Evolutionary conservation across 805 yeast species (phyloP).

Genomic region (Wickerhamiella vanderwaltii): DNA sequence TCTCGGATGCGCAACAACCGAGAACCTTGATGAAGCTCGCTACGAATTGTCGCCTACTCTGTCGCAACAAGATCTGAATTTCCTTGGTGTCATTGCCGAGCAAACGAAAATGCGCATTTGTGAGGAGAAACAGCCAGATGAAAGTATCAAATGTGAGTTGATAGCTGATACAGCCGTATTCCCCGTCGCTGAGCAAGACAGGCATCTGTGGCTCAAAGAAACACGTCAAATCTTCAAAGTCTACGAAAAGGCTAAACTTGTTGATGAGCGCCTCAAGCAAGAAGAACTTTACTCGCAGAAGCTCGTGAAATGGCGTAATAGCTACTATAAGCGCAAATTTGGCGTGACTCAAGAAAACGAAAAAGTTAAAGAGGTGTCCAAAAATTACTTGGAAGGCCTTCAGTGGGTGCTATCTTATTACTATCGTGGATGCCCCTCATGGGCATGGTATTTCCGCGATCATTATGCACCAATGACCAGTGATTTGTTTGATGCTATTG

Average conservation of each 20-base stretch:
- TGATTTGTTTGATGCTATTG: slow-evolving; percentile 60
- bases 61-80: slow-evolving; percentile 17
- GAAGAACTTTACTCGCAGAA: slow-evolving; percentile 59
- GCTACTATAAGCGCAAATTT: slow-evolving; percentile 75
- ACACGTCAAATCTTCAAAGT: slow-evolving; percentile 28
- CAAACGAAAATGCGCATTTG: slow-evolving; percentile 22
- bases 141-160: slow-evolving; percentile 9
- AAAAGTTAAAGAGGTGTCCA: slow-evolving; percentile 50
- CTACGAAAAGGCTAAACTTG: slow-evolving; percentile 26
- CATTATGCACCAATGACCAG: slow-evolving; percentile 97
- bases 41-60: slow-evolving; percentile 19
- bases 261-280: slow-evolving; percentile 32
- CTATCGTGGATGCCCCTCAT: slow-evolving; percentile 95
- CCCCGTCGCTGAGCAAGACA: slow-evolving; percentile 51
- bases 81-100: slow-evolving; percentile 22
- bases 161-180: slow-evolving; percentile 47
- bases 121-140: slow-evolving; percentile 14
- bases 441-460: slow-evolving; percentile 96
- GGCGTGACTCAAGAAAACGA: slow-evolving; percentile 49
- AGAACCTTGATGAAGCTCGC: slow-evolving; percentile 13
- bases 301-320: slow-evolving; percentile 70
- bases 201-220: slow-evolving; percentile 8
- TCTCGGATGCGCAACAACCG: slow-evolving; percentile 24
- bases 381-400: slow-evolving; percentile 79
- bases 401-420: slow-evolving; percentile 90